Conservation (phyloP, 768 basidiomycete genomes). For the Auricularia cornea region DNA sequence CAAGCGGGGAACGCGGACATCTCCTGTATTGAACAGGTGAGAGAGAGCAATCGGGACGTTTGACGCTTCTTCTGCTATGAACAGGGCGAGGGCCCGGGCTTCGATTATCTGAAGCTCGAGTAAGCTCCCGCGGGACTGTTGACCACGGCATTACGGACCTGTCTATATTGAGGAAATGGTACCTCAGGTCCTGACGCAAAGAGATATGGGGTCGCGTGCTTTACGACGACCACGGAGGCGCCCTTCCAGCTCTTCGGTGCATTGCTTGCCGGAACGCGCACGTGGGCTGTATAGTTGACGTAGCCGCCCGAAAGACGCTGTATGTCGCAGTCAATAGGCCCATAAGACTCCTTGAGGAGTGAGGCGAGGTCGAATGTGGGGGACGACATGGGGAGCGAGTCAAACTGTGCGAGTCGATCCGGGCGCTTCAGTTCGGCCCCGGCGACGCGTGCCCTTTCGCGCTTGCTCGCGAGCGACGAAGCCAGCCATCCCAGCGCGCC, state of each 20-base stretch:
- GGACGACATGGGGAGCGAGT: too few relatives aligned
- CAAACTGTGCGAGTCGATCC: too few relatives aligned
- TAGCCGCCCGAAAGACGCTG: not conserved
- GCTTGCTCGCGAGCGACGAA: too few relatives aligned
- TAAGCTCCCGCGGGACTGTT: too few relatives aligned
- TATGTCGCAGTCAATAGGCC: not conserved
- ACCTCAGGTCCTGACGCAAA: not conserved
- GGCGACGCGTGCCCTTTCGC: too few relatives aligned
- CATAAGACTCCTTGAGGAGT: too few relatives aligned
- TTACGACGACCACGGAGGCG: not conserved
- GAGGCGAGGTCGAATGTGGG: too few relatives aligned
- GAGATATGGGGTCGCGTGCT: not conserved
- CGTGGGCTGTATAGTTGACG: not conserved
- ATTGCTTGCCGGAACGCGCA: not conserved
- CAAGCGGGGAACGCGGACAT: not conserved
- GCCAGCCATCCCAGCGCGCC: too few relatives aligned
- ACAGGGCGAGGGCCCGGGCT: too few relatives aligned
- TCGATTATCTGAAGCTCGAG: too few relatives aligned
- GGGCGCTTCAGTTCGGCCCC: too few relatives aligned
- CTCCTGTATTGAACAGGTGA: not conserved
- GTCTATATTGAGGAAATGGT: not conserved
- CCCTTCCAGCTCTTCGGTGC: not conserved
- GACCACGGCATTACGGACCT: too few relatives aligned
- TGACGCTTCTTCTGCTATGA: not conserved
- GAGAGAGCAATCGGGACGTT: not conserved